Percentiles rank a stretch among this genome's conserved stretches.
Conservation (phyloP, 805 yeast genomes). For the Monosporozyma aerobia region DNA sequence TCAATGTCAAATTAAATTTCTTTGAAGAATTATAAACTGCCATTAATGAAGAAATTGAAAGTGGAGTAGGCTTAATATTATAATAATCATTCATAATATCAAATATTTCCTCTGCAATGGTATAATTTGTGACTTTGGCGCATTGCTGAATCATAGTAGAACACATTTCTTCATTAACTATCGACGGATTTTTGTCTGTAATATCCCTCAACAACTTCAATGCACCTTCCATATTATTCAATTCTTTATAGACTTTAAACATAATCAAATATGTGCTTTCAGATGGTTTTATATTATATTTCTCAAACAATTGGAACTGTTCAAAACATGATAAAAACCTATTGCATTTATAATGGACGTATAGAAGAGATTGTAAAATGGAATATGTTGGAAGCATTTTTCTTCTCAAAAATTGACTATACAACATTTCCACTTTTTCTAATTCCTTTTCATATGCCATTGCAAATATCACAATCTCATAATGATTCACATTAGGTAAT, state of each 20-base stretch:
- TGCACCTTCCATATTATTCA: slow-evolving; percentile 25
- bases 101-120: slow-evolving; percentile 26
- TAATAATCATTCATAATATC: slow-evolving; percentile 24
- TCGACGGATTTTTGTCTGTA: slow-evolving; percentile 13
- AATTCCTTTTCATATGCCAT: slow-evolving; percentile 43
- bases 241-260: slow-evolving; percentile 20
- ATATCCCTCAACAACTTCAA: slow-evolving; percentile 24
- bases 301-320: slow-evolving; percentile 25
- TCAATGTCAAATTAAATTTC: slow-evolving; percentile 14
- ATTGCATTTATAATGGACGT: slow-evolving; percentile 19
- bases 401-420: slow-evolving; percentile 37
- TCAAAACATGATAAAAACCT: slow-evolving; percentile 19
- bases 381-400: slow-evolving; percentile 38
- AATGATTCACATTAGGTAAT: slow-evolving; percentile 46
- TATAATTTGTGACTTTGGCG: slow-evolving; percentile 17
- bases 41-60: slow-evolving; percentile 21
- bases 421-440: slow-evolving; percentile 42
- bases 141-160: slow-evolving; percentile 21
- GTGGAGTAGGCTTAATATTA: slow-evolving; percentile 21
- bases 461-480: slow-evolving; percentile 51
- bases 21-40: slow-evolving; percentile 20
- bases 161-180: slow-evolving; percentile 22
- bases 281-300: slow-evolving; percentile 22
- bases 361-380: slow-evolving; percentile 22
- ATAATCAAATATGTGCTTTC: slow-evolving; percentile 20